Percentiles rank a stretch among this genome's conserved stretches.
phyloP scores from a whole-genome alignment of 1,139 yeast species.

The Debaryomyces sp. region DNA sequence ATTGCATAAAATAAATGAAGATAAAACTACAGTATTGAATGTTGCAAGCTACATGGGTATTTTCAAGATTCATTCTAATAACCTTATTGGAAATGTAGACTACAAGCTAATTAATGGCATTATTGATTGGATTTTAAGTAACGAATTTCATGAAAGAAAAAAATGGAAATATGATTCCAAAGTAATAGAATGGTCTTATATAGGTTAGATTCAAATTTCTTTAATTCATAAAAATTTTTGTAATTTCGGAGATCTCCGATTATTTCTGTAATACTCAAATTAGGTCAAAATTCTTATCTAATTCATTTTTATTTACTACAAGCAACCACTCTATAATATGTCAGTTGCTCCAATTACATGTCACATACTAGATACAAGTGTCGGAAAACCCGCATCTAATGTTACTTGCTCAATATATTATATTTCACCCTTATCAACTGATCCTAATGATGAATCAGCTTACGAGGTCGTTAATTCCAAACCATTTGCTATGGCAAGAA shows the following conservation, averaged over 20 bases:
- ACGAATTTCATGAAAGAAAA: slow-evolving; percentile 18
- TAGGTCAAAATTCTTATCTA: not conserved
- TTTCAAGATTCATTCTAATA: slow-evolving; percentile 8
- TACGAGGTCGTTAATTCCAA: slow-evolving; percentile 27
- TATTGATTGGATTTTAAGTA: slow-evolving; percentile 25
- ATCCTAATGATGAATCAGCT: slow-evolving; percentile 28
- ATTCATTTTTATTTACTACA: not conserved
- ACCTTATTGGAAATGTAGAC: slow-evolving; percentile 19
- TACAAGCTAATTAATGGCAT: slow-evolving; percentile 29
- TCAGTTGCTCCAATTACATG: slow-evolving; percentile 71
- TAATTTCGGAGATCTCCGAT: slow-evolving; percentile 6
- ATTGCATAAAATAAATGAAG: slow-evolving; percentile 5
- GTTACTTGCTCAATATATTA: slow-evolving; percentile 63
- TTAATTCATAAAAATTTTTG: not conserved
- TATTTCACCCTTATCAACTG: slow-evolving; percentile 29
- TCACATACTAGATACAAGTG: slow-evolving; percentile 83
- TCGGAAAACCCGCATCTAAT: slow-evolving; percentile 74
- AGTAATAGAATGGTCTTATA: slow-evolving; percentile 22
- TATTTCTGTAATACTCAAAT: not conserved
- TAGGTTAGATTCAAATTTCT: not conserved
- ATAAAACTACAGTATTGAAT: slow-evolving; percentile 13
- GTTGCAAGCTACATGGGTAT: slow-evolving; percentile 16
- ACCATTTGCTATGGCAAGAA: slow-evolving; percentile 65
- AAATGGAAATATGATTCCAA: slow-evolving; percentile 29
- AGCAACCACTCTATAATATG: slow-evolving; percentile 15